phyloP scores from a whole-genome alignment of 192 early-diverging fungal species.

The Lobosporangium transversale region DNA sequence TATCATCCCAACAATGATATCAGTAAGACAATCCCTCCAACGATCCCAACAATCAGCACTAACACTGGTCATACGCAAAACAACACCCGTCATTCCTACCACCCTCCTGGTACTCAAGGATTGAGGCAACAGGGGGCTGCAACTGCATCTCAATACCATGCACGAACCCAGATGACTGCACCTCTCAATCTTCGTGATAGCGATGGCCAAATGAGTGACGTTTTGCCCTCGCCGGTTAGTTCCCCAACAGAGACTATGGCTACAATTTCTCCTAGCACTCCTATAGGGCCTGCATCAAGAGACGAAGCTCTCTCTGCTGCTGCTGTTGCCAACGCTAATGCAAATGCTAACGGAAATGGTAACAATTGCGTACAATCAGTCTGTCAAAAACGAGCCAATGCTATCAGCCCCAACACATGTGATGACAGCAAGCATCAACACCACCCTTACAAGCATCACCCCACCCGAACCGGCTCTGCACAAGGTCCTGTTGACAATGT shows the following conservation, averaged over 20 bases:
- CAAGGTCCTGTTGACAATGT: background rate
- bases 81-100: slow-evolving; percentile 42
- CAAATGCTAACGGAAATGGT: too few species aligned
- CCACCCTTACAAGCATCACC: slow-evolving; percentile 38
- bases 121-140: background rate
- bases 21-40: slow-evolving; percentile 31
- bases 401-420: background rate
- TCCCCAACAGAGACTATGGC: slow-evolving; percentile 47
- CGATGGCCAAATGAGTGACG: slow-evolving; percentile 42
- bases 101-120: slow-evolving; percentile 23
- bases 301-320: slow-evolving; percentile 15
- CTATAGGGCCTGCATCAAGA: slow-evolving; percentile 10
- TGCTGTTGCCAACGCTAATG: background rate
- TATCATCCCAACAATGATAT: slow-evolving; percentile 41
- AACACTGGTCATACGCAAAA: slow-evolving; percentile 14
- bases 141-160: slow-evolving; percentile 7
- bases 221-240: slow-evolving; percentile 28
- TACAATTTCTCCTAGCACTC: slow-evolving; percentile 41
- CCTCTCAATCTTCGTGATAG: background rate
- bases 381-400: slow-evolving; percentile 27
- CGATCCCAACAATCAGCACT: too few species aligned
- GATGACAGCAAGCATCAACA: slow-evolving; percentile 36
- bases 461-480: slow-evolving; percentile 10
- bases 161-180: slow-evolving; percentile 3
- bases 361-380: too few species aligned